Conservation (phyloP, 495 filamentous ascomycete genomes). For the Penicillium antarcticum region DNA sequence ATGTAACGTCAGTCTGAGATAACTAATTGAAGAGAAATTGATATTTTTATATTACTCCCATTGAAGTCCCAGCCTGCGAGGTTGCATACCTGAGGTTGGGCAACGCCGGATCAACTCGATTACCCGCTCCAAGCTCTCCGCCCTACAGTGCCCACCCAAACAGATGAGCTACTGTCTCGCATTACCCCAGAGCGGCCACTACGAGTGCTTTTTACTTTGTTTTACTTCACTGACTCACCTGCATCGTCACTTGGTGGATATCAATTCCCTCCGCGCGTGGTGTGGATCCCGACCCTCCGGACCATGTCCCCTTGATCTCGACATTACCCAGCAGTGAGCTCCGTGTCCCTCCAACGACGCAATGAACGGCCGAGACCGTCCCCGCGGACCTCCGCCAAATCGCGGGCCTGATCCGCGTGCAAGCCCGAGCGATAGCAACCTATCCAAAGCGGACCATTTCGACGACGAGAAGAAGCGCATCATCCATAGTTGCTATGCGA, state of each 20-base stretch:
- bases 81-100: neutral
- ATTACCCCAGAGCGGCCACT: constrained; percentile 1
- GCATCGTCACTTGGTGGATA: neutral
- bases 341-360: constrained; percentile 21
- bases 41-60: no score
- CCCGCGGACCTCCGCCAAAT: constrained; percentile 26
- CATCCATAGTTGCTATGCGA: constrained; percentile 85
- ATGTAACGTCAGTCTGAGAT: no score
- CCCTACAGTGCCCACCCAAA: constrained; percentile 26
- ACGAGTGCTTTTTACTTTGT: neutral
- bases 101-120: constrained; percentile 20
- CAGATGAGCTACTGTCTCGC: constrained; percentile 27
- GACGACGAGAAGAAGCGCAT: constrained; percentile 95
- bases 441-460: constrained; percentile 81
- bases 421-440: constrained; percentile 30
- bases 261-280: constrained; percentile 12
- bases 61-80: no score
- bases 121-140: constrained; percentile 32
- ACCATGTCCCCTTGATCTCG: constrained; percentile 39
- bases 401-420: constrained; percentile 34
- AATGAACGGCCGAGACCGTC: constrained; percentile 36
- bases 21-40: no score
- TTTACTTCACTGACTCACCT: neutral
- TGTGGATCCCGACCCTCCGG: constrained; percentile 22
- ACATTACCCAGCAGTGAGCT: constrained; percentile 25